Conservation (phyloP, 176 grass and related monocot genomes). For the Aegilops longissima region DNA sequence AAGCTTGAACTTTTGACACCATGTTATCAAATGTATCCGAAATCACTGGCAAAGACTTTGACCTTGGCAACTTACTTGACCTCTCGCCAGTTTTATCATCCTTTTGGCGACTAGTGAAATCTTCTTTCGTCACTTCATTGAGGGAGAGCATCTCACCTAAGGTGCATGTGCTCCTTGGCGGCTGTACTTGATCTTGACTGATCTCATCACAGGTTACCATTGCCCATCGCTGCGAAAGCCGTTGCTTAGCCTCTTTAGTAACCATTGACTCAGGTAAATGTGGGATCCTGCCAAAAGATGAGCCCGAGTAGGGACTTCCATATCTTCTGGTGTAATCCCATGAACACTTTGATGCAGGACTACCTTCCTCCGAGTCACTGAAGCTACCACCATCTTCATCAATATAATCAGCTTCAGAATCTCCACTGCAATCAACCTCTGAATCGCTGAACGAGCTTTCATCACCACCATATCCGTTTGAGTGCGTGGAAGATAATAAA, state of each 20-base stretch:
- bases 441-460: slow-evolving; percentile 78
- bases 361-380: slow-evolving; percentile 53
- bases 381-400: slow-evolving; percentile 51
- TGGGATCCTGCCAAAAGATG: slow-evolving; percentile 49
- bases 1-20: slow-evolving; percentile 26
- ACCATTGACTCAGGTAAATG: slow-evolving; percentile 76
- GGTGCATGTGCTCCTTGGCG: slow-evolving; percentile 60
- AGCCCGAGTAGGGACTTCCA: slow-evolving; percentile 49
- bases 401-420: slow-evolving; percentile 37
- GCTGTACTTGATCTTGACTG: slow-evolving; percentile 31
- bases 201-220: slow-evolving; percentile 54
- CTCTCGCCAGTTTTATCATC: slow-evolving; percentile 12
- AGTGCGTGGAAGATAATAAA: slow-evolving; percentile 67
- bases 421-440: slow-evolving; percentile 46
- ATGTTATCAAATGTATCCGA: slow-evolving; percentile 52
- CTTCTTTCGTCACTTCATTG: slow-evolving; percentile 49
- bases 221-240: slow-evolving; percentile 80
- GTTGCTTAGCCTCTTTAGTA: slow-evolving; percentile 75
- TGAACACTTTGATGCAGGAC: slow-evolving; percentile 50
- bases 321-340: slow-evolving; percentile 57
- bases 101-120: slow-evolving; percentile 33
- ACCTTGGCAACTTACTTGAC: slow-evolving; percentile 55
- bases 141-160: slow-evolving; percentile 89
- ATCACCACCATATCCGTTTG: slow-evolving; percentile 82
- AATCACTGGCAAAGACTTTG: slow-evolving; percentile 44